Base-by-base conservation (phyloP, 2,329 filamentous ascomycete species). In the Cladophialophora chaetospira region DNA sequence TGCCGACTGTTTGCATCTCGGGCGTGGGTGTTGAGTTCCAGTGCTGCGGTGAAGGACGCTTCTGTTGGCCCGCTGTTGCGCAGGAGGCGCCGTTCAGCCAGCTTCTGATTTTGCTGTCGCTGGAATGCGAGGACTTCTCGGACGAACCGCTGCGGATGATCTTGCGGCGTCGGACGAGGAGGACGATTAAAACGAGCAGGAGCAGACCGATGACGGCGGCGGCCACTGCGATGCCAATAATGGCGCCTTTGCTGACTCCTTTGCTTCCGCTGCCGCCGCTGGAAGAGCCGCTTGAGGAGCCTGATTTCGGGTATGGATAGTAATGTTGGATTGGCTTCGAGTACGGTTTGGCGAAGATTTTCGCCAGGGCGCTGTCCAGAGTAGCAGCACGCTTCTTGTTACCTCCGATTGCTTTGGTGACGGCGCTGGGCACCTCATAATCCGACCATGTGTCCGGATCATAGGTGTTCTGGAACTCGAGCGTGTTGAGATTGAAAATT, bases 191-290 rank as follows among this genome's bases (percentile, higher is more conserved):
- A 21, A 79, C 71, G 4, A 81, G 58, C 15, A 78, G 76, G 1
- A 79, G 80, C 36, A 87, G 63, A 13, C 42, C 42, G n/a, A 44
- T 77, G 1, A 84, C 72, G 2, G 83, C 84, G 1, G 86, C 74
- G 3, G 87, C 78, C 3, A 85, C 82, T 13, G 84, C 84, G 0
- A 88, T 71, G 2, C 88, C 80, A 0, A 86, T 84, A 0, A 86
- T 84, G 0, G 79, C 79, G 1, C 87, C 77, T 77, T 55, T 57
- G 51, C 48, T 58, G 25, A 60, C 36, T 5, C 55, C 55, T 9
- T 48, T 57, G 35, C 36, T n/a, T 31, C 36, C 48, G n/a, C 53
- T 25, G 19, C 51, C 46, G 10, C 46, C 17, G 2, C n/a, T 25
- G 4, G 42, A 44, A 6, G 46, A 13, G 35, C 28, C 55, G 3